These are phyloP conservation scores for Sambucus nigra DNA, from an alignment of 129 eudicot genomes.

Conservation along the genomic window DNA sequence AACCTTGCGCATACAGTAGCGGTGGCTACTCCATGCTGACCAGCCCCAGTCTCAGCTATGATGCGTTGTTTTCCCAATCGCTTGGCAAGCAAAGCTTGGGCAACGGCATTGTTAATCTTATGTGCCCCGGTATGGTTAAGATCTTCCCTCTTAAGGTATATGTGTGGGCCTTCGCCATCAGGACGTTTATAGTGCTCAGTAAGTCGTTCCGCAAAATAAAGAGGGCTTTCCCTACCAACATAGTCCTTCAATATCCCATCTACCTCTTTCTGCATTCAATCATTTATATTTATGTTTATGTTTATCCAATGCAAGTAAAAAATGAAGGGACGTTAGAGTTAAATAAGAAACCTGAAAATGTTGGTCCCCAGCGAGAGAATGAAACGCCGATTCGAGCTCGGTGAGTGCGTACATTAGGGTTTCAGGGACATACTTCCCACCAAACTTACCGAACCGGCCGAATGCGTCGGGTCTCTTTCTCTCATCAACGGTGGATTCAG, in stretches of 20 bases:
- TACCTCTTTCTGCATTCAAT: slow-evolving; percentile 64
- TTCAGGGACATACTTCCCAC: slow-evolving; percentile 89
- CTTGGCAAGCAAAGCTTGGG: slow-evolving; percentile 85
- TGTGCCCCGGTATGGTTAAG: slow-evolving; percentile 95
- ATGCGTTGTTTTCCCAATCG: slow-evolving; percentile 67
- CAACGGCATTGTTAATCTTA: slow-evolving; percentile 89
- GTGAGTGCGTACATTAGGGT: slow-evolving; percentile 70
- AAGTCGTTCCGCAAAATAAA: slow-evolving; percentile 83
- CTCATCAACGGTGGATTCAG: slow-evolving; percentile 14
- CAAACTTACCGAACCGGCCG: slow-evolving; percentile 83
- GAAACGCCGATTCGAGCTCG: slow-evolving; percentile 69
- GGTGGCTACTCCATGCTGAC: slow-evolving; percentile 98
- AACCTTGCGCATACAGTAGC: slow-evolving; percentile 95
- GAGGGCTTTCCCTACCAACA: slow-evolving; percentile 89
- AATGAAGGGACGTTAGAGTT: too few relatives aligned
- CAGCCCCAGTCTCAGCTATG: slow-evolving; percentile 97
- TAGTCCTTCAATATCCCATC: slow-evolving; percentile 65
- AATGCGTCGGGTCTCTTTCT: slow-evolving; percentile 76
- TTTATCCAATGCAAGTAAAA: too few relatives aligned
- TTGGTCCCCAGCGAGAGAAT: slow-evolving; percentile 34
- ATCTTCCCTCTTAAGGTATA: slow-evolving; percentile 90
- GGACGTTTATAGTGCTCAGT: slow-evolving; percentile 76
- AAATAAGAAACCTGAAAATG: slow-evolving; percentile 54
- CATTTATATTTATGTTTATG: too few relatives aligned
- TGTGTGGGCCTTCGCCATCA: slow-evolving; percentile 77